Evolutionary conservation across 2,329 filamentous ascomycete genomes (phyloP).

Genomic region (Xylaria sp.): DNA sequence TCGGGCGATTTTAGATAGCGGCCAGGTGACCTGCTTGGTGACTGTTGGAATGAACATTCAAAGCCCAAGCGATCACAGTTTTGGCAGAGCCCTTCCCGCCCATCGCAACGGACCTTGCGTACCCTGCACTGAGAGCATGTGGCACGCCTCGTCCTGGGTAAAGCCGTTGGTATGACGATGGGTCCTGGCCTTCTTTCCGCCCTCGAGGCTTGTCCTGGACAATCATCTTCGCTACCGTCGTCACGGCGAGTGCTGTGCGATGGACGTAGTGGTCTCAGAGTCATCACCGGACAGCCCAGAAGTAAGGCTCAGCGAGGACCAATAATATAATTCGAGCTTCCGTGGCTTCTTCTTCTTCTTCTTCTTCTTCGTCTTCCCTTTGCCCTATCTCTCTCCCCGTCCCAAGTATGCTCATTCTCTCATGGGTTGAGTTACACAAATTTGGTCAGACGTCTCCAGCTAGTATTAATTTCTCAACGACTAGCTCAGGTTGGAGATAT

Average conservation of each 20-base stretch:
- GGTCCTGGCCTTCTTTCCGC: conserved; percentile 9
- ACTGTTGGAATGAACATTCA: conserved; percentile 50
- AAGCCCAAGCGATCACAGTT: conserved; percentile 51
- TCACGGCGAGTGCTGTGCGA: conserved; percentile 34
- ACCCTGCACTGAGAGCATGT: conserved; percentile 47
- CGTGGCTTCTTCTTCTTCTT: no score
- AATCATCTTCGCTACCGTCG: conserved; percentile 10
- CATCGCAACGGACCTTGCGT: conserved; percentile 50
- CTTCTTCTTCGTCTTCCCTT: conserved; percentile 16
- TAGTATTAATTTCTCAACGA: neutral
- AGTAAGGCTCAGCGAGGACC: neutral
- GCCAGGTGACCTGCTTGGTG: conserved; percentile 37
- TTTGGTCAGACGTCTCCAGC: neutral
- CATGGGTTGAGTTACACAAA: neutral
- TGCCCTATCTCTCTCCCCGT: neutral
- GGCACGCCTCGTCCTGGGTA: conserved; percentile 37
- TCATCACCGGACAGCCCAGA: conserved; percentile 37
- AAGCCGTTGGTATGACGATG: conserved; percentile 20
- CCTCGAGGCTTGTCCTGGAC: neutral
- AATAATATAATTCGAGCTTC: neutral
- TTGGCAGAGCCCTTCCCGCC: conserved; percentile 45
- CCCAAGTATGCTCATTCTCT: conserved; percentile 18
- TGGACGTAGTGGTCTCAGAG: conserved; percentile 43
- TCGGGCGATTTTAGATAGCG: conserved; percentile 46
- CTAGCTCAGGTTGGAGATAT: neutral